These are phyloP conservation scores for Chlamydomonas urium DNA, from an alignment of 139 green algal species.

Conservation along the genomic window DNA sequence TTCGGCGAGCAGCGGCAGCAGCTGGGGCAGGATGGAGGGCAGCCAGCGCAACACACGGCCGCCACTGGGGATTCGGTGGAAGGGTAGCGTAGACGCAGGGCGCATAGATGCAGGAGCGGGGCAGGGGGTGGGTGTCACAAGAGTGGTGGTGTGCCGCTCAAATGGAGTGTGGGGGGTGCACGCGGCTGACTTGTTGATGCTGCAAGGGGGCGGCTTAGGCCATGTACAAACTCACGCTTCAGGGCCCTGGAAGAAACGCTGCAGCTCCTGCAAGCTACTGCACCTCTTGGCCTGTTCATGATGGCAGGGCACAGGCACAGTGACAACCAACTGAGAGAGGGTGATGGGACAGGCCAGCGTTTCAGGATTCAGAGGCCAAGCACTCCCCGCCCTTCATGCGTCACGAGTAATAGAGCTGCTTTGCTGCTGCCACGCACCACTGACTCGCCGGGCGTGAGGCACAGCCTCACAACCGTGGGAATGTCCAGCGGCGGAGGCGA, in stretches of 20 bases:
- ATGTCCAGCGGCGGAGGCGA: neutral
- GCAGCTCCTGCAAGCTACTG: neutral
- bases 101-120: neutral
- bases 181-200: neutral
- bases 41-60: constrained; percentile 5
- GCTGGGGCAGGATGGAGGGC: constrained; percentile 7
- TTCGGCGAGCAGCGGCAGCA: constrained; percentile 3
- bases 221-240: constrained; percentile 1
- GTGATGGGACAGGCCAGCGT: neutral
- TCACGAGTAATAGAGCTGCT: neutral
- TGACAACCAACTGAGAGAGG: neutral
- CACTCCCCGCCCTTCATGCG: neutral
- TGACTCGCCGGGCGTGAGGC: neutral
- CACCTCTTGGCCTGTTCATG: neutral
- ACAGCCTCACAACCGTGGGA: neutral
- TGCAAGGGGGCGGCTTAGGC: neutral
- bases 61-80: neutral
- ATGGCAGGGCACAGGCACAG: neutral
- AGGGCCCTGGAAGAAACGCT: constrained; percentile 6
- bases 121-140: neutral
- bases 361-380: neutral
- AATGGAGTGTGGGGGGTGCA: neutral
- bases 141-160: no score
- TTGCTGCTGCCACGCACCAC: neutral
- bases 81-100: no score